These are phyloP conservation scores for Bjerkandera adusta DNA, from an alignment of 1,284 basidiomycete species.

Conservation along the genomic window DNA sequence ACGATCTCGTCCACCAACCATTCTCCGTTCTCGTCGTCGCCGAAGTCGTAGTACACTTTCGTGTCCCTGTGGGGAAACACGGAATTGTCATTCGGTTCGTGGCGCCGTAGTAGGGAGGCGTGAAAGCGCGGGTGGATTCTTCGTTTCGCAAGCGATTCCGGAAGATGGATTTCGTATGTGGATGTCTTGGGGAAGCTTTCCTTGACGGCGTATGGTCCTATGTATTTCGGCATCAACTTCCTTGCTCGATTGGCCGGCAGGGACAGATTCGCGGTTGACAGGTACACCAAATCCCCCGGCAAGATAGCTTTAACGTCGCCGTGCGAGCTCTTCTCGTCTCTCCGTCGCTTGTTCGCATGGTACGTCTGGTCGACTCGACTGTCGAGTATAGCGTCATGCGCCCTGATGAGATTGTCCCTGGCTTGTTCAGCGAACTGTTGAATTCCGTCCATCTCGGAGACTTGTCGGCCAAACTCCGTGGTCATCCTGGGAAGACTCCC, in stretches of 20 bases:
- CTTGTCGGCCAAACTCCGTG: conserved; percentile 15
- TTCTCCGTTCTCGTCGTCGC: conserved; percentile 19
- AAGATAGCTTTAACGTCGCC: conserved; percentile 6
- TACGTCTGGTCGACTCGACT: conserved; percentile 15
- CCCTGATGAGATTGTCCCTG: conserved; percentile 16
- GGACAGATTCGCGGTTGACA: conserved; percentile 33
- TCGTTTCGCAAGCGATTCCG: conserved; percentile 18
- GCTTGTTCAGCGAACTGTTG: conserved; percentile 20
- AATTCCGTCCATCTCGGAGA: conserved; percentile 21
- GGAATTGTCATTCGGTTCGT: conserved; percentile 25
- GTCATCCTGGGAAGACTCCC: conserved; percentile 30
- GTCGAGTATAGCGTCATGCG: conserved; percentile 26
- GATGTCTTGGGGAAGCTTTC: conserved; percentile 17
- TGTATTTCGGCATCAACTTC: conserved; percentile 32
- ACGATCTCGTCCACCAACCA: conserved; percentile 28
- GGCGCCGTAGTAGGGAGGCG: conserved; percentile 20
- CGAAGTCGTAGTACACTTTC: conserved; percentile 26
- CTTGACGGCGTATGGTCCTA: conserved; percentile 31
- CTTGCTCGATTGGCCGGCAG: conserved; percentile 31
- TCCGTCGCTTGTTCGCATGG: conserved; percentile 20
- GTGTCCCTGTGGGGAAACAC: conserved; percentile 26
- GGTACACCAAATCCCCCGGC: conserved; percentile 29
- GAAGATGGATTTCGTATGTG: conserved; percentile 28
- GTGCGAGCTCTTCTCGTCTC: background rate
- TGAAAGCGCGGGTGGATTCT: conserved; percentile 31